Percentiles rank a stretch among this genome's conserved stretches.
Conservation (phyloP, 176 grass and related monocot genomes). For the Oryza officinalis region DNA sequence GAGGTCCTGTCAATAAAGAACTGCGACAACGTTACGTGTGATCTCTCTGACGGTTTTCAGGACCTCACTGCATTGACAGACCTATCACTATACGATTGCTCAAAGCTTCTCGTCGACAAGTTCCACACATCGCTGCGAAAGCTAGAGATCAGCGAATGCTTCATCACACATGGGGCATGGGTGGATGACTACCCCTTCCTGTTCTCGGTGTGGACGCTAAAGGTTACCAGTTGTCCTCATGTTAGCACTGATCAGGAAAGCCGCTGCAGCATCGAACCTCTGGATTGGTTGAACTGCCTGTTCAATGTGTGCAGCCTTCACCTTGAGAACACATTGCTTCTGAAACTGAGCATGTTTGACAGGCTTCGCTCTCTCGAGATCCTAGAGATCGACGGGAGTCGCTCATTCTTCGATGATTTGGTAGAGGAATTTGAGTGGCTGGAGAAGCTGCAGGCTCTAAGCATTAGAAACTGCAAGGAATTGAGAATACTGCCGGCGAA, state of each 20-base stretch:
- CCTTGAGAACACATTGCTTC: constrained; percentile 29
- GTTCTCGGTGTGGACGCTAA: constrained; percentile 38
- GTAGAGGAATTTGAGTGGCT: constrained; percentile 18
- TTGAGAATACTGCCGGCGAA: constrained; percentile 34
- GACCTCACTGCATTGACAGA: constrained; percentile 41
- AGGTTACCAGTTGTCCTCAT: constrained; percentile 41
- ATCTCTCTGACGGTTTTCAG: constrained; percentile 33
- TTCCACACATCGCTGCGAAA: constrained; percentile 39
- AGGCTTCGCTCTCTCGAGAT: constrained; percentile 44
- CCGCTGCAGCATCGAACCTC: not conserved
- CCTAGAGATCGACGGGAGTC: constrained; percentile 38
- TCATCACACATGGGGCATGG: constrained; percentile 41
- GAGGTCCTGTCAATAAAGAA: constrained; percentile 33
- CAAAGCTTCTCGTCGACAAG: constrained; percentile 40
- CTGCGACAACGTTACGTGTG: constrained; percentile 23
- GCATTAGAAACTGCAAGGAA: constrained; percentile 37
- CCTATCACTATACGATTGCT: constrained; percentile 41
- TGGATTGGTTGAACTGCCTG: constrained; percentile 41
- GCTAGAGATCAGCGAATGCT: constrained; percentile 49
- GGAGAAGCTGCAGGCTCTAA: constrained; percentile 30
- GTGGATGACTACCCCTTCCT: constrained; percentile 38
- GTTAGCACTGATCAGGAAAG: not conserved
- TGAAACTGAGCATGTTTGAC: constrained; percentile 41
- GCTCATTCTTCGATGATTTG: constrained; percentile 13
- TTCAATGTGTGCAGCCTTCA: constrained; percentile 37